phyloP scores from a whole-genome alignment of 164 flowering plant species.

The Sextonia rubra region DNA sequence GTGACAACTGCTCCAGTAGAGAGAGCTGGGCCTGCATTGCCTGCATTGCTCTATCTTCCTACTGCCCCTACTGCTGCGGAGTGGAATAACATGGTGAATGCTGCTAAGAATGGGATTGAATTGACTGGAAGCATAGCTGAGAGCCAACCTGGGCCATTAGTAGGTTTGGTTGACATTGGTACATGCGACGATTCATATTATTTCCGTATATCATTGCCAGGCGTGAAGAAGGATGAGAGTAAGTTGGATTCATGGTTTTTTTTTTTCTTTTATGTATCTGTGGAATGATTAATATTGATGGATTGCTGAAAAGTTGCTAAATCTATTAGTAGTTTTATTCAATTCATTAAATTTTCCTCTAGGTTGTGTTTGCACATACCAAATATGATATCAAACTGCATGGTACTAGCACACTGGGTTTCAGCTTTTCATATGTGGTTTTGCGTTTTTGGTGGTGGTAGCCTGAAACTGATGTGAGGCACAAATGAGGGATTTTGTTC shows the following conservation, averaged over 20 bases:
- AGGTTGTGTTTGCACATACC: too few relatives aligned
- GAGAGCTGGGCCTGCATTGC: constrained; percentile 30
- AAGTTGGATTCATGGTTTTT: constrained; percentile 28
- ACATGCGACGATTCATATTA: constrained; percentile 54
- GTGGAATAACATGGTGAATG: constrained; percentile 32
- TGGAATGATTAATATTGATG: too few relatives aligned
- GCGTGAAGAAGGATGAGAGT: constrained; percentile 66
- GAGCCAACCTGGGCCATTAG: constrained; percentile 44
- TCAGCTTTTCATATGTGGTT: too few relatives aligned
- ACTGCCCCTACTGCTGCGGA: constrained; percentile 41
- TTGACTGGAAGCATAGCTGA: constrained; percentile 59
- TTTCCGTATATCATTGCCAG: constrained; percentile 72
- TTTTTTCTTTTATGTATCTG: not conserved
- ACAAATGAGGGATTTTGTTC: too few relatives aligned
- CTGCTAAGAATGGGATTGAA: constrained; percentile 37
- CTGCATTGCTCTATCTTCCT: constrained; percentile 48
- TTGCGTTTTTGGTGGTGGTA: too few relatives aligned
- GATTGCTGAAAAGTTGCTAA: too few relatives aligned
- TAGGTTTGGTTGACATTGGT: constrained; percentile 65
- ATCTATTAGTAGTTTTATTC: too few relatives aligned
- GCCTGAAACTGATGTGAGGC: too few relatives aligned
- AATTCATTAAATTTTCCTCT: too few relatives aligned
- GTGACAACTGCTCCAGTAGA: too few relatives aligned
- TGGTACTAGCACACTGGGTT: too few relatives aligned
- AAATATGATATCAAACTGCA: too few relatives aligned